A percentile compares a stretch with the other conserved stretches of the same genome.
Conservation (phyloP, 768 basidiomycete genomes). For the Crassisporium funariophilum region DNA sequence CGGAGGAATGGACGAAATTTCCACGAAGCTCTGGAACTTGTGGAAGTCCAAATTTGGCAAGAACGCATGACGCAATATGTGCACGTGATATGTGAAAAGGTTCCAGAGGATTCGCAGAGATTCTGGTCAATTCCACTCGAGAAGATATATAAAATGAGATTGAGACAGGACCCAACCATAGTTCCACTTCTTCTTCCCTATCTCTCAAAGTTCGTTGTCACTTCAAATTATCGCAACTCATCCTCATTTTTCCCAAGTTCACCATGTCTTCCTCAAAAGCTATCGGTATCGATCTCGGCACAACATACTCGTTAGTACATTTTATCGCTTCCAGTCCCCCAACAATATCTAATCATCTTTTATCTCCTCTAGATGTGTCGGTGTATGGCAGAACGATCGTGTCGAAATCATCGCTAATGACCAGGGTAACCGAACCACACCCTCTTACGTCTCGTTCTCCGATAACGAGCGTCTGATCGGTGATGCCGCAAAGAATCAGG, state of each 20-base stretch:
- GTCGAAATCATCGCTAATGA: constrained; percentile 98
- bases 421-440: constrained; percentile 94
- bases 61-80: constrained; percentile 20
- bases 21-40: constrained; percentile 19
- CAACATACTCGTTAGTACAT: constrained; percentile 82
- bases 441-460: constrained; percentile 95
- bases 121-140: constrained; percentile 43
- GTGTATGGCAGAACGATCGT: constrained; percentile 99
- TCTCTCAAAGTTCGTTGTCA: constrained; percentile 16
- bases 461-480: constrained; percentile 96
- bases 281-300: constrained; percentile 89
- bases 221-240: constrained; percentile 8
- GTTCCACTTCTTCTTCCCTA: constrained; percentile 23
- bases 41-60: not conserved
- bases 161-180: constrained; percentile 12
- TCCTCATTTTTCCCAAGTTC: constrained; percentile 17
- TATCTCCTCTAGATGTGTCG: constrained; percentile 75
- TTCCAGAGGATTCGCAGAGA: constrained; percentile 49
- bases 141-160: constrained; percentile 38
- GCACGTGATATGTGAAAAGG: constrained; percentile 40
- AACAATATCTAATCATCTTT: constrained; percentile 11
- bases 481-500: constrained; percentile 98
- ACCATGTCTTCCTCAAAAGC: constrained; percentile 72
- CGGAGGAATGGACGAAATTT: constrained; percentile 6
- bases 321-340: not conserved